phyloP scores from a whole-genome alignment of 2,329 filamentous ascomycete species.

The Talaromyces pinophilus region DNA sequence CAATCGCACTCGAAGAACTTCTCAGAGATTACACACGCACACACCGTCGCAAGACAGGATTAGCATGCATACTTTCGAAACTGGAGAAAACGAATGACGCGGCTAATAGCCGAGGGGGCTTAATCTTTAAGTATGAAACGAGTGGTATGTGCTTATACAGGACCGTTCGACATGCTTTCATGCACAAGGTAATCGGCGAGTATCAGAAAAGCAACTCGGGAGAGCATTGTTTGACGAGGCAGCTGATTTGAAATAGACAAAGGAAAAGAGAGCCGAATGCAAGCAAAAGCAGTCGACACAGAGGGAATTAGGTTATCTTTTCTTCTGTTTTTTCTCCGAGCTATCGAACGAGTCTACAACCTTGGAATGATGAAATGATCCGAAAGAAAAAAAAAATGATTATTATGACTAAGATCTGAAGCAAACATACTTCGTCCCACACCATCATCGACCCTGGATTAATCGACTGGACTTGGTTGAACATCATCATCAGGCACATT shows the following conservation, averaged over 20 bases:
- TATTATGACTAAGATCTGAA: neutral
- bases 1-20: neutral
- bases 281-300: neutral
- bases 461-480: conserved; percentile 7
- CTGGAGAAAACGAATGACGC: conserved; percentile 15
- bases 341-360: neutral
- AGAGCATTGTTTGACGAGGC: conserved; percentile 2
- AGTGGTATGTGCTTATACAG: conserved; percentile 10
- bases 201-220: neutral
- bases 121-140: conserved; percentile 17
- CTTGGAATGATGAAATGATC: conserved; percentile 1
- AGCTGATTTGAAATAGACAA: conserved; percentile 2
- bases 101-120: conserved; percentile 4
- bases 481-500: conserved; percentile 13
- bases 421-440: conserved; percentile 6
- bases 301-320: neutral
- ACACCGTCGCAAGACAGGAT: neutral
- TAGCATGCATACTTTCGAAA: neutral
- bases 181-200: conserved; percentile 1
- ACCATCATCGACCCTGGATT: conserved; percentile 8
- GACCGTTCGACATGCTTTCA: conserved; percentile 12
- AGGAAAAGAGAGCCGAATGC: neutral
- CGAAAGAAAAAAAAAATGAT: neutral
- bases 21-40: neutral
- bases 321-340: conserved; percentile 9